Percentiles rank a stretch among this genome's conserved stretches.
phyloP scores from a whole-genome alignment of 495 filamentous ascomycete genomes.

The Penicillium subrubescens region DNA sequence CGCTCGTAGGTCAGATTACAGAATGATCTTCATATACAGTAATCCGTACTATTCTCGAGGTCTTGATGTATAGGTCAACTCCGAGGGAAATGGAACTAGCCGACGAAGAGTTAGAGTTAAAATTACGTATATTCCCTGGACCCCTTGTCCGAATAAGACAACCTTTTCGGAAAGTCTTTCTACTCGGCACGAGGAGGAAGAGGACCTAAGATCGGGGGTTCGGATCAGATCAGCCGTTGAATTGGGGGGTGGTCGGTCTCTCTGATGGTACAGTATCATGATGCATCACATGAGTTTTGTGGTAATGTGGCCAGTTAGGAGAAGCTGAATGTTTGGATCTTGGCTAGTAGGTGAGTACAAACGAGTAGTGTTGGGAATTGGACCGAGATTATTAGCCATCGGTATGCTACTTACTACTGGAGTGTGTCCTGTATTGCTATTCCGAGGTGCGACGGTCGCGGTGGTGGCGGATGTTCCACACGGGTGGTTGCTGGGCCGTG shows the following conservation, averaged over 20 bases:
- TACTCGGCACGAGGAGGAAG: not conserved
- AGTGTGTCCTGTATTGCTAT: not conserved
- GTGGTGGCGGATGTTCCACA: conserved; percentile 10
- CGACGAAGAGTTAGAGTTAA: not conserved
- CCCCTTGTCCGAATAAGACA: not conserved
- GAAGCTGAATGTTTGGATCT: conserved; percentile 16
- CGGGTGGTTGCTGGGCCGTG: conserved; percentile 15
- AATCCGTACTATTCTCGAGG: not conserved
- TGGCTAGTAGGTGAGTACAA: conserved; percentile 15
- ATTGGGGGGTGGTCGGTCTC: not conserved
- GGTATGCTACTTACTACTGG: not conserved
- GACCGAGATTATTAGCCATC: not conserved
- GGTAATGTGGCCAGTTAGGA: not conserved
- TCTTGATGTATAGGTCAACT: not conserved
- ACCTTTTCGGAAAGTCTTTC: not conserved
- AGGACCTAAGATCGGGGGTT: not conserved
- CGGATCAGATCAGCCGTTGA: not conserved
- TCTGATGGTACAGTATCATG: not conserved
- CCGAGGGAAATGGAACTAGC: not conserved
- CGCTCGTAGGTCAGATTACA: not conserved
- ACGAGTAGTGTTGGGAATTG: conserved; percentile 2
- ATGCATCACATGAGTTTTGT: not conserved
- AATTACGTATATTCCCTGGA: not conserved
- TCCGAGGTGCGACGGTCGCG: conserved; percentile 5
- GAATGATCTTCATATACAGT: not conserved